A percentile compares a stretch with the other conserved stretches of the same genome.
Conservation (phyloP, 495 filamentous ascomycete species). For the Hyaloscypha hepaticicola region DNA sequence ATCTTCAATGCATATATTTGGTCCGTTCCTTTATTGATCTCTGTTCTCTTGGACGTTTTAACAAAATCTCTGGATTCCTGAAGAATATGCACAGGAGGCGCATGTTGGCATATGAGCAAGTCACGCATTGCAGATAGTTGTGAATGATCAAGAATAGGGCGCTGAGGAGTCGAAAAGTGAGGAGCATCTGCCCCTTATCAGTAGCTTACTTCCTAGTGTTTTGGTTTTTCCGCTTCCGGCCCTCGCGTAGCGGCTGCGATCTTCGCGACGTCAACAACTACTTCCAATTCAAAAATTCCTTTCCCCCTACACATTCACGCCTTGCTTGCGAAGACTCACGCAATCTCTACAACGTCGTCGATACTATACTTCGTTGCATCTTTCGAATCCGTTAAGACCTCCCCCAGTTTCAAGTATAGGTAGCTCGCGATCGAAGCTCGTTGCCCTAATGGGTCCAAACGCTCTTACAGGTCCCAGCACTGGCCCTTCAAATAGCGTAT, state of each 20-base stretch:
- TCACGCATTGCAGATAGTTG: neutral
- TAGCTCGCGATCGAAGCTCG: no score
- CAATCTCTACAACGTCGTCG: neutral
- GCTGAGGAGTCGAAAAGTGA: neutral
- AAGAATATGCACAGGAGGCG: neutral
- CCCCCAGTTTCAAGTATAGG: no score
- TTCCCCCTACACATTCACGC: neutral
- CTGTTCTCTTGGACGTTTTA: no score
- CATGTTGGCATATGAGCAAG: constrained; percentile 14
- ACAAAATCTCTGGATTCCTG: no score
- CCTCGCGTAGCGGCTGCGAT: neutral
- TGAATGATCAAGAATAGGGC: constrained; percentile 4
- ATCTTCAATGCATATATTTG: no score
- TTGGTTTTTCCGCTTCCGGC: neutral
- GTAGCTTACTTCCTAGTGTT: neutral
- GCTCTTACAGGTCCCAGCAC: no score
- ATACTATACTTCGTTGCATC: neutral
- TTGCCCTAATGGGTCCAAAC: no score
- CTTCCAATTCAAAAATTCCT: neutral
- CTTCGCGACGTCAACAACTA: neutral
- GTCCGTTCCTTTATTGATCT: no score
- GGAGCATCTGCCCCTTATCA: neutral
- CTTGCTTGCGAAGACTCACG: neutral
- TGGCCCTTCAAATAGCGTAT: no score
- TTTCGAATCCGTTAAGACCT: neutral